Base-by-base conservation (phyloP, 768 basidiomycete genomes). In the Naganishia kalamii region DNA sequence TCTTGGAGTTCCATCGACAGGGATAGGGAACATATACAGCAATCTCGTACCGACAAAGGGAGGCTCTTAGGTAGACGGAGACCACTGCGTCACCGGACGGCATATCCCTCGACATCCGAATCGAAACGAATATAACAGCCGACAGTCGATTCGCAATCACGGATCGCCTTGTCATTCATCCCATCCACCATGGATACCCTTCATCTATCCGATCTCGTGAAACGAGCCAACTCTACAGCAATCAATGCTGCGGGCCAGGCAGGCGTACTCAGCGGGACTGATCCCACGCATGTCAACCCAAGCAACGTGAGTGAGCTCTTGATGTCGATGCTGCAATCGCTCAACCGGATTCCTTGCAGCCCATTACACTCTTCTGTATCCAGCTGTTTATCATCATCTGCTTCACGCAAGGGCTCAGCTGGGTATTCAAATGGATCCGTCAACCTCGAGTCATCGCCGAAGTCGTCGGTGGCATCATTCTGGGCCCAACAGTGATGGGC, bases 401-500 rank as follows among this genome's bases (percentile, higher is more conserved):
- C 35, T 85, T 92, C 82, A 85, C 86, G 40, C 89, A 92, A 72
- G 65, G 88, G 5, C 84, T 97, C 11, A 82, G 85, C 0, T 77
- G 88, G 21, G 64, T 84, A 57, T 81, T 96, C 23, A 76, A 80
- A 8, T 85, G 82, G 62, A 85, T 94, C 37, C 85, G 85, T 35
- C 93, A 97, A 72, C 94, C 94, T 1, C 82, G 87, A n/a, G 93
- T 97, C 66, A 91, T 96, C 60, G 86, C 92, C 44, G 93, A 97
- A 76, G 88, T 96, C 65, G 84, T 97, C 62, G 90, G 87, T 0
- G 94, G 94, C 23, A 86, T 98, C 69, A 72, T 97, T 23, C 83
- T 97, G 12, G 92, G 92, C 44, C 78, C 73, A 70, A 87, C 86
- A 0, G 84, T 88, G 11, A 85, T 90, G 83, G 90, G 90, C 2